Base-by-base conservation (phyloP, 441 rosid genomes). In the Croton laevigatus region DNA sequence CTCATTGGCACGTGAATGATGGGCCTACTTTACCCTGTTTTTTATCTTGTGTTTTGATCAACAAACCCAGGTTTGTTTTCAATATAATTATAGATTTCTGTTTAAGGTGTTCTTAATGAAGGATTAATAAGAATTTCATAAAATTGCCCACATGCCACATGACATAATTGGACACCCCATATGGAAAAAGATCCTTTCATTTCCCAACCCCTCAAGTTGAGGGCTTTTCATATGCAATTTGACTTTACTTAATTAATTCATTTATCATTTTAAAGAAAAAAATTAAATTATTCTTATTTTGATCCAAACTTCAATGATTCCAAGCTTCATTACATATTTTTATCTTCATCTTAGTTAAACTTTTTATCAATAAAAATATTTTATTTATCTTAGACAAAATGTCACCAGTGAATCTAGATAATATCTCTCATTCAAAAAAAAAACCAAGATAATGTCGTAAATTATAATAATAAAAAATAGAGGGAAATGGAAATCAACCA, bases 141-240 rank as follows among this genome's bases (percentile, higher is more conserved):
- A 70, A 71, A 74, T 71, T 72, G 70, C 76, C 81, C 80, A 80
- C 83, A 80, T 64, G 65, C 58, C 89, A 83, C 85, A 70, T 78
- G 84, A 73, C 74, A 71, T 54, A 76, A 61, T 71, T 67, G 81
- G 79, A 80, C 85, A 72, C 10, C 79, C 86, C 87, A 81, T 83
- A 79, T 79, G 87, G 62, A 55, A 27, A 74, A 75, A 78, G 79
- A 76, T 76, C 80, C 78, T 80, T 60, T 75, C 74, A 75, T 78
- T 69, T 74, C 68, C 62, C 79, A 19, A 59, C 48, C 65, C 65
- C 72, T 27, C 74, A 73, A 69, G 72, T 42, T 66, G 71, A 76
- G 11, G 27, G 57, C n/a, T 70, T 36, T 32, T 58, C 4, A 60
- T 69, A 19, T 19, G 36, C 74, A 78, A 67, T 72, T 77, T 78